These are phyloP conservation scores for Podaxis sp. DNA, from an alignment of 768 basidiomycete species.

Conservation along the genomic window DNA sequence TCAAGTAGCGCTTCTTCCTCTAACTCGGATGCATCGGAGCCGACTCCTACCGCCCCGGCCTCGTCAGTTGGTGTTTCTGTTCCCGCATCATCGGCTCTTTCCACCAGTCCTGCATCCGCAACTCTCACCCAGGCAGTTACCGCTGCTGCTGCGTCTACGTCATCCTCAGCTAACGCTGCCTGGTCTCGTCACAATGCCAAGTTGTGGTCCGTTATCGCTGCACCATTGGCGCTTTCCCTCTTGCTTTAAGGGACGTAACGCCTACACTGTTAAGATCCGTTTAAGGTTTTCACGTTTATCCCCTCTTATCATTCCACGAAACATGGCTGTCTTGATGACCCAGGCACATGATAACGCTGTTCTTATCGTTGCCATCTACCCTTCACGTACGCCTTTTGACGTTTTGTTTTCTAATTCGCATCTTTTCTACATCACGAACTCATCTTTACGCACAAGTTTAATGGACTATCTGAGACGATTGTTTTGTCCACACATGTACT, in stretches of 20 bases:
- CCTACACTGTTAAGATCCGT: not conserved
- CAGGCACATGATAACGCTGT: not conserved
- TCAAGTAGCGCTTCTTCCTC: not conserved
- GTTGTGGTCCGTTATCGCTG: slow-evolving; percentile 9
- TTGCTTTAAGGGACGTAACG: slow-evolving; percentile 2
- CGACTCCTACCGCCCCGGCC: not conserved
- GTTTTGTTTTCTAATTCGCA: slow-evolving; percentile 7
- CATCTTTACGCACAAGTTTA: slow-evolving; percentile 2
- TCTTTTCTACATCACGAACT: slow-evolving; percentile 9
- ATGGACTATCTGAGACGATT: slow-evolving; percentile 3
- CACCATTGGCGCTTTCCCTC: not conserved
- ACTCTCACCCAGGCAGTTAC: not conserved
- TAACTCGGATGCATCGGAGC: not conserved
- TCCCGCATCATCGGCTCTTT: not conserved
- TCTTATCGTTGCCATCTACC: not conserved
- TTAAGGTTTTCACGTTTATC: not conserved
- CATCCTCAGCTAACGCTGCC: slow-evolving; percentile 1
- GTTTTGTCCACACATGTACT: slow-evolving; percentile 13
- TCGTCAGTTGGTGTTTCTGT: not conserved
- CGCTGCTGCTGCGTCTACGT: not conserved
- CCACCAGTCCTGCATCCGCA: not conserved
- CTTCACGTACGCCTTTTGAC: not conserved
- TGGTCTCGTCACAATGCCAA: slow-evolving; percentile 3
- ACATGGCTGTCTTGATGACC: not conserved
- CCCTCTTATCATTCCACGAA: not conserved